phyloP scores from a whole-genome alignment of 768 basidiomycete species.

The Xerocomellus chrysenteron region DNA sequence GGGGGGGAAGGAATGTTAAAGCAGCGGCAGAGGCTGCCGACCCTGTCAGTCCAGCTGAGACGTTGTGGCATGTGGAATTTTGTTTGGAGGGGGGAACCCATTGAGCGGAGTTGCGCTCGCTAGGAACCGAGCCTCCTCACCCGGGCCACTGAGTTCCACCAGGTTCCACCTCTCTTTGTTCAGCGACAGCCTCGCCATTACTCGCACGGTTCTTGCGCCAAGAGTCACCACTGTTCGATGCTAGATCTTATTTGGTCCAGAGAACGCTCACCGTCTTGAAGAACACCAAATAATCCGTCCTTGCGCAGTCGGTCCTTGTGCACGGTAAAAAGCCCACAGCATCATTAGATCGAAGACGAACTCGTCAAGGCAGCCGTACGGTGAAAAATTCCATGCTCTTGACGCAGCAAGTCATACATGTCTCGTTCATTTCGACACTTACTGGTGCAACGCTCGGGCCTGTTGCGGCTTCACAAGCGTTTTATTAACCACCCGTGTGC shows the following conservation, averaged over 20 bases:
- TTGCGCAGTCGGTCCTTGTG: not conserved
- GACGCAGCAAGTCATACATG: constrained; percentile 21
- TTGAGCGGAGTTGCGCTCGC: constrained; percentile 21
- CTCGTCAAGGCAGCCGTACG: constrained; percentile 19
- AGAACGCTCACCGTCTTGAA: constrained; percentile 11
- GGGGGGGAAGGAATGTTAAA: not conserved
- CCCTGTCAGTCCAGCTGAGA: too few relatives aligned
- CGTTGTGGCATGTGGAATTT: constrained; percentile 14
- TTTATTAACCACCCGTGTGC: constrained; percentile 11
- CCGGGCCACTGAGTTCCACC: too few relatives aligned
- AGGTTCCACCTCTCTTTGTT: not conserved
- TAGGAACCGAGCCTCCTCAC: not conserved
- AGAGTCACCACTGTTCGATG: not conserved
- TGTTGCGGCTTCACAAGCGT: constrained; percentile 14
- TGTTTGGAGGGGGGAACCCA: constrained; percentile 3
- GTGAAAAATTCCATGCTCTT: constrained; percentile 28
- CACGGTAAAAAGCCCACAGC: constrained; percentile 4
- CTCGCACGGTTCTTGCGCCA: constrained; percentile 12
- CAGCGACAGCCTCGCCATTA: not conserved
- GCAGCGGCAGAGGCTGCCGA: too few relatives aligned
- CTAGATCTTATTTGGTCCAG: not conserved
- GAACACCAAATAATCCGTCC: not conserved
- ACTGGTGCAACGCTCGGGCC: constrained; percentile 17
- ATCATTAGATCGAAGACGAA: not conserved
- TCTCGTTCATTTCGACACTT: constrained; percentile 23